These are phyloP conservation scores for Suillus clintonianus DNA, from an alignment of 768 basidiomycete genomes.

Conservation along the genomic window DNA sequence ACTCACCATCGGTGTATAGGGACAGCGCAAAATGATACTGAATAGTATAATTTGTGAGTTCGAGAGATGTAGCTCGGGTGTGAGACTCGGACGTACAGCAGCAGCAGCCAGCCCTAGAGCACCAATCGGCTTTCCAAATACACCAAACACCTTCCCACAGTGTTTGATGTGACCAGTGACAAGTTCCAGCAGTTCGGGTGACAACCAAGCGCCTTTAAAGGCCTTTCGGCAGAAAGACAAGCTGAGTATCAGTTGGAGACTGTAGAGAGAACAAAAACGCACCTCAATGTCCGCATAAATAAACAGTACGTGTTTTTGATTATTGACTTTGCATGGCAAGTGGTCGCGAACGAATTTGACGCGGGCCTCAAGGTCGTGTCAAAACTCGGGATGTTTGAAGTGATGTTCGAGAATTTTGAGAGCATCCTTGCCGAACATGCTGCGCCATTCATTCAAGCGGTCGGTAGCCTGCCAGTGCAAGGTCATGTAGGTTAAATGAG, in stretches of 20 bases:
- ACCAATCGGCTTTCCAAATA: not conserved
- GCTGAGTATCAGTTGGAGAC: not conserved
- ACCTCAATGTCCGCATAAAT: not conserved
- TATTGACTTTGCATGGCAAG: not conserved
- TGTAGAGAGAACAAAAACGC: accelerated
- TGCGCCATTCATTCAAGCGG: not conserved
- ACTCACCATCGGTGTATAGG: too few relatives aligned
- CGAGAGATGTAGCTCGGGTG: too few relatives aligned
- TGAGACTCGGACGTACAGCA: too few relatives aligned
- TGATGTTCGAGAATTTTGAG: not conserved
- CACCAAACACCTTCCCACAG: not conserved
- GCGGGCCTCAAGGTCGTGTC: not conserved
- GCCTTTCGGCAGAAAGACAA: not conserved
- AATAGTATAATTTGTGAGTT: too few relatives aligned
- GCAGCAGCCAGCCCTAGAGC: not conserved
- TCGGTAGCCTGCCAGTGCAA: not conserved
- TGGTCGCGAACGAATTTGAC: not conserved
- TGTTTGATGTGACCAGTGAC: not conserved
- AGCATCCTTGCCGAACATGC: not conserved
- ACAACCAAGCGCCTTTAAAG: not conserved
- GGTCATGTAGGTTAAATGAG: too few relatives aligned
- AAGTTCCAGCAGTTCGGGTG: not conserved
- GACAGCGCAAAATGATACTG: too few relatives aligned
- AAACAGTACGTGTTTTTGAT: not conserved
- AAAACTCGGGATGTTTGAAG: not conserved